Conservation (phyloP, 345 rosid species). For the Linum trigynum region DNA sequence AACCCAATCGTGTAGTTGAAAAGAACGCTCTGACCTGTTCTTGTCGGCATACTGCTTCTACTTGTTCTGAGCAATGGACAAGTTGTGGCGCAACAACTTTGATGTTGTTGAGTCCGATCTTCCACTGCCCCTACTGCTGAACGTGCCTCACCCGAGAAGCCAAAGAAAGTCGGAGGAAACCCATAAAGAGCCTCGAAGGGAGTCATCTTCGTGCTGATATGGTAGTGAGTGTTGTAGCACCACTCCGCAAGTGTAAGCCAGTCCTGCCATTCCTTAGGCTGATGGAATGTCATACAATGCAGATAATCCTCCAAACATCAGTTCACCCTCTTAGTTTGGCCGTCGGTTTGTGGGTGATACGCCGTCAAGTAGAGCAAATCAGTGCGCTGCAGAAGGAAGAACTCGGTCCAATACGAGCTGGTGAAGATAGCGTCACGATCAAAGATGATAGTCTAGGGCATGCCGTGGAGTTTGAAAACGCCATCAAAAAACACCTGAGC, state of each 20-base stretch:
- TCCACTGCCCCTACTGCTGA: not conserved
- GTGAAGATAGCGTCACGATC: not conserved
- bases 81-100: not conserved
- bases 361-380: not conserved
- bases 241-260: not conserved
- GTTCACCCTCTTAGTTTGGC: not conserved
- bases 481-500: not conserved
- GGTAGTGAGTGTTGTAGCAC: not conserved
- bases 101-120: not conserved
- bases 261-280: not conserved
- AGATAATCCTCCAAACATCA: not conserved
- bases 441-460: not conserved
- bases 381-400: not conserved
- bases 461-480: not conserved
- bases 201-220: not conserved
- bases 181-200: too few relatives aligned
- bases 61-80: not conserved
- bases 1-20: not conserved
- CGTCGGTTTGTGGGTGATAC: conserved; percentile 1
- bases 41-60: too few relatives aligned
- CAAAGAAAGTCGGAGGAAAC: not conserved
- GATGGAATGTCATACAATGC: not conserved
- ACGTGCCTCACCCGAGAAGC: not conserved
- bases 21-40: not conserved
- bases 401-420: not conserved